Percentiles rank a stretch among this genome's conserved stretches.
These are phyloP conservation scores for Scolecobasidium constrictum DNA, from an alignment of 2,329 filamentous ascomycete genomes.

Conservation along the genomic window DNA sequence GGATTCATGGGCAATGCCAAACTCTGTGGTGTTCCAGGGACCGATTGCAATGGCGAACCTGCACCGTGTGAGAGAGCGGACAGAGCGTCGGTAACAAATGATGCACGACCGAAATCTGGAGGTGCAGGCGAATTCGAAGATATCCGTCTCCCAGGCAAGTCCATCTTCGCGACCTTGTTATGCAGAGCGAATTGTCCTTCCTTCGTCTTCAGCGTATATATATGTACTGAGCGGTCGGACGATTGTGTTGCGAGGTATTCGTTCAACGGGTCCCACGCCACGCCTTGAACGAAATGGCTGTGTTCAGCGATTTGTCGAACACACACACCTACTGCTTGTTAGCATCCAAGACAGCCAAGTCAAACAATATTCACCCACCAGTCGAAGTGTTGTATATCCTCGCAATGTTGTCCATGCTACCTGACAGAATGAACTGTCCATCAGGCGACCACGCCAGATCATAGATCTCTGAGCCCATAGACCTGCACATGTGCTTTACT, in stretches of 20 bases:
- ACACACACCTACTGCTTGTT: conserved; percentile 40
- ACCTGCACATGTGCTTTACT: conserved; percentile 95
- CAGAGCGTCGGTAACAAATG: conserved; percentile 47
- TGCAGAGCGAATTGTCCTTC: conserved; percentile 85
- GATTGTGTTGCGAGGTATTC: conserved; percentile 98
- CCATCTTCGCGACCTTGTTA: conserved; percentile 76
- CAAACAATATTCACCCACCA: conserved; percentile 41
- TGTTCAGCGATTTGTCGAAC: conserved; percentile 94
- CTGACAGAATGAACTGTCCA: conserved; percentile 89
- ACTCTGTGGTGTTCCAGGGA: conserved; percentile 86
- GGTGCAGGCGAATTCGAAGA: conserved; percentile 89
- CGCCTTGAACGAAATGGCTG: conserved; percentile 96
- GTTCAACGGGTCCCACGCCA: conserved; percentile 95
- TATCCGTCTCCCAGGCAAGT: conserved; percentile 78
- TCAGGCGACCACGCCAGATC: conserved; percentile 99
- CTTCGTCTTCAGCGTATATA: conserved; percentile 92
- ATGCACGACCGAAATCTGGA: conserved; percentile 63
- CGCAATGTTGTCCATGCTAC: conserved; percentile 98
- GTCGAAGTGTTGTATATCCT: conserved; percentile 92
- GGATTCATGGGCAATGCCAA: conserved; percentile 92
- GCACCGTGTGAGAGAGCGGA: conserved; percentile 44
- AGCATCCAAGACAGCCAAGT: conserved; percentile 9
- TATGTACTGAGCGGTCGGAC: conserved; percentile 93
- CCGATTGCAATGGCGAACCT: conserved; percentile 79
- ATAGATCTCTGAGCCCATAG: conserved; percentile 91